Percentiles rank a stretch among this genome's conserved stretches.
Conservation (phyloP, 257 asterid genomes). For the Solanum bukasovii region DNA sequence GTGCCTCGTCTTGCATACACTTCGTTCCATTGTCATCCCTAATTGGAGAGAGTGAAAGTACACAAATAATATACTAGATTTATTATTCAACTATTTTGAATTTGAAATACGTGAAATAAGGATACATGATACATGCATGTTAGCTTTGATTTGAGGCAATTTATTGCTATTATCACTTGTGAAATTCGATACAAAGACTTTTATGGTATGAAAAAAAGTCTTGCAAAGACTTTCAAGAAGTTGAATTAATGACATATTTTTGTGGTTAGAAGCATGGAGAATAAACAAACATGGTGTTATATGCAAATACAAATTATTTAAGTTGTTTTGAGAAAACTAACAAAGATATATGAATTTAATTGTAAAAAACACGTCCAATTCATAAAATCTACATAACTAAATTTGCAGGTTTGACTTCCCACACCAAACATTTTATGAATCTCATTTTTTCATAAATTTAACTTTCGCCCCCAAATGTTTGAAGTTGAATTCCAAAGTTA, state of each 20-base stretch:
- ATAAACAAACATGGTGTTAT: background rate
- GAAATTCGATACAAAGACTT: background rate
- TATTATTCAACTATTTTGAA: background rate
- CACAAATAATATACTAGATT: background rate
- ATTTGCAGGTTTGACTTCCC: background rate
- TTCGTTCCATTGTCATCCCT: background rate
- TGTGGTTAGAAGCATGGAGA: background rate
- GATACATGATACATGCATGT: background rate
- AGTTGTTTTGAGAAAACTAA: background rate
- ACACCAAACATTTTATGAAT: background rate
- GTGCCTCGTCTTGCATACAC: background rate
- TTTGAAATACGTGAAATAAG: background rate
- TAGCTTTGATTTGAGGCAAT: background rate
- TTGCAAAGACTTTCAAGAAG: background rate
- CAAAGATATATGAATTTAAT: background rate
- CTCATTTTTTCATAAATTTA: background rate
- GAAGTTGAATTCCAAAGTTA: background rate
- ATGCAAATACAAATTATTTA: background rate
- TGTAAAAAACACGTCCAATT: background rate
- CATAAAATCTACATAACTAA: background rate
- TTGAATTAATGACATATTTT: background rate
- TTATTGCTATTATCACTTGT: background rate
- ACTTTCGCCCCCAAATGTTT: background rate
- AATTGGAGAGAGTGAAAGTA: background rate
- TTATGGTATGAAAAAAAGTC: background rate